Base-by-base conservation (phyloP, 768 basidiomycete genomes). In the Cystobasidium onofrii region DNA sequence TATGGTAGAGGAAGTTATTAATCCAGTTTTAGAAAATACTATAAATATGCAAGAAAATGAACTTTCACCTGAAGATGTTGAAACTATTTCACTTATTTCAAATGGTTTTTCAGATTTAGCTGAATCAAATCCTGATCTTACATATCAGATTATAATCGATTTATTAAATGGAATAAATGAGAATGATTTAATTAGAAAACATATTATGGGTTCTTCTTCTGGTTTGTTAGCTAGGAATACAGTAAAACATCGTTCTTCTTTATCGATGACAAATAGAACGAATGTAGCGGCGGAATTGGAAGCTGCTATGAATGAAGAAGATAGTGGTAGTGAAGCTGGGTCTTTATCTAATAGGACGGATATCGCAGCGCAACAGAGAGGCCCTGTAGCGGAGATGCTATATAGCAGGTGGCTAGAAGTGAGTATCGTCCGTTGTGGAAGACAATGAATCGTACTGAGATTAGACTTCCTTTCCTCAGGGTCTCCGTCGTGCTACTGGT, bases 341-440 rank as follows among this genome's bases (percentile, higher is more conserved):
- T 44, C 25, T 61, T 60, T 7, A 52, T 46, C 18, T 52, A 55
- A 39, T 39, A 39, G 25, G 31, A 20, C 44, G 29, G 67, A 41
- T 23, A 25, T 31, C 33, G 46, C 72, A 31, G 18, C 34, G 3
- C 39, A 55, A 25, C 78, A 82, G 60, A 69, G 82, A 67, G 93
- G 91, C 70, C 92, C 94, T 6, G 92, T 98, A 33, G 90, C 92
- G 25, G 95, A 98, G 80, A 85, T 98, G 76, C 83, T 98, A n/a
- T 98, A 97, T 81, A 88, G 94, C 86, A 87, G 95, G 62, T 98
- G 95, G 94, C 83, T 97, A 29, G 91, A 96, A n/a, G 65, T 64
- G 43, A 64, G 63, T 64, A 4, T 4, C 20, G 6, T 15, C 23
- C 12, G 12, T 31, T 27, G 36, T 4, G 36, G 3, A 27, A 12